Conservation (phyloP, 75 land plant species). For the Larix kaempferi region DNA sequence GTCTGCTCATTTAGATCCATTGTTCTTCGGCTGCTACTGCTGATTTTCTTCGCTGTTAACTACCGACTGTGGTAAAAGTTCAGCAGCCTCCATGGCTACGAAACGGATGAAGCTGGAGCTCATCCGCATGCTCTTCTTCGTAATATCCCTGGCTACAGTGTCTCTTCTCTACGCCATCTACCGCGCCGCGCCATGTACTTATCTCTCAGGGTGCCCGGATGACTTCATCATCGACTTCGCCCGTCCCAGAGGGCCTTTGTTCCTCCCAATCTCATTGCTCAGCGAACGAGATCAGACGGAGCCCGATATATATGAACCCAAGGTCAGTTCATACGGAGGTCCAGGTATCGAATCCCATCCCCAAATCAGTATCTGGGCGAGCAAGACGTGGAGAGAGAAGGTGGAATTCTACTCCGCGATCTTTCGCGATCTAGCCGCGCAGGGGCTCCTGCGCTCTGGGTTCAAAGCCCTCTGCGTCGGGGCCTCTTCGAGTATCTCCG, state of each 20-base stretch:
- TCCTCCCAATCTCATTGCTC: no score
- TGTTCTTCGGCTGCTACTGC: no score
- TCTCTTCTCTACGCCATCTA: not conserved
- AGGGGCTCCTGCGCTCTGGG: constrained; percentile 8
- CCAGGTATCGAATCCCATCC: not conserved
- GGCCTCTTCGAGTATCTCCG: not conserved
- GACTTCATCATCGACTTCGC: not conserved
- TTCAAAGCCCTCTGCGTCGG: constrained; percentile 14
- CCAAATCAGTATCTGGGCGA: not conserved
- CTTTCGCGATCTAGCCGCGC: not conserved
- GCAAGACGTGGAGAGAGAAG: not conserved
- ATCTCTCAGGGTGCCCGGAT: not conserved
- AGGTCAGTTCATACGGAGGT: not conserved
- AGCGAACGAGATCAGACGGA: no score
- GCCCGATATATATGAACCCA: not conserved
- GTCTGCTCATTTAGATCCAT: no score
- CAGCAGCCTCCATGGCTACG: not conserved
- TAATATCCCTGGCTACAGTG: not conserved
- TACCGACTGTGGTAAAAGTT: not conserved
- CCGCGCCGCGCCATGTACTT: no score
- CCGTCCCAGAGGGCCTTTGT: not conserved
- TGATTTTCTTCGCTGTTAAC: not conserved
- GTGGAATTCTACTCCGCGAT: not conserved
- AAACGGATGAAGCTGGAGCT: no score
- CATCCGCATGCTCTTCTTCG: not conserved